These are phyloP conservation scores for Bryoglossum gracile DNA, from an alignment of 495 filamentous ascomycete species.

Conservation along the genomic window DNA sequence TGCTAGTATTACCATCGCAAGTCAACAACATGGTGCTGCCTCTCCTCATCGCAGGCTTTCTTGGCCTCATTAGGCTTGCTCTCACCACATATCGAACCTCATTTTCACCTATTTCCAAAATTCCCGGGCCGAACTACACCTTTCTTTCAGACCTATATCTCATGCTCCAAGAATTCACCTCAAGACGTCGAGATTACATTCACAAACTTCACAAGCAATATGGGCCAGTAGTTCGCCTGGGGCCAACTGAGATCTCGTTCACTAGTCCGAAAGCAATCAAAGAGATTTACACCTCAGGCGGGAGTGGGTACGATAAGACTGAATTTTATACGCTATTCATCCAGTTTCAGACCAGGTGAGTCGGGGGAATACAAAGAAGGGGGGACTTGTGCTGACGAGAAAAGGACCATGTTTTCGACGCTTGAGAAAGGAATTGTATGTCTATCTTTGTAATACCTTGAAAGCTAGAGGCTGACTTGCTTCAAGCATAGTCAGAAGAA, in stretches of 20 bases:
- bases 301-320: conserved; percentile 62
- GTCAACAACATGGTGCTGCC: no score
- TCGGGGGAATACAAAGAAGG: not conserved
- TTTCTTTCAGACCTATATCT: conserved; percentile 7
- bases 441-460: not conserved
- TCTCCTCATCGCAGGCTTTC: not conserved
- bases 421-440: conserved; percentile 15
- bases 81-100: not conserved
- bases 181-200: conserved; percentile 15
- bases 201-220: conserved; percentile 39
- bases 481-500: conserved; percentile 36
- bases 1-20: no score
- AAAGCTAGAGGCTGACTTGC: not conserved
- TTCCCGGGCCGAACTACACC: conserved; percentile 16
- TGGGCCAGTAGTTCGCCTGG: conserved; percentile 41
- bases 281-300: conserved; percentile 58
- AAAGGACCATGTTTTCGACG: conserved; percentile 23
- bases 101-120: conserved; percentile 7
- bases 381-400: not conserved
- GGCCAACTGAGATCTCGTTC: conserved; percentile 56
- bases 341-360: conserved; percentile 46
- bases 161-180: conserved; percentile 18
- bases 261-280: conserved; percentile 49
- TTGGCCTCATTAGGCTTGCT: not conserved
- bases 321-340: conserved; percentile 59